Base-by-base conservation (phyloP, 495 filamentous ascomycete genomes). In the Neurospora cerealis region DNA sequence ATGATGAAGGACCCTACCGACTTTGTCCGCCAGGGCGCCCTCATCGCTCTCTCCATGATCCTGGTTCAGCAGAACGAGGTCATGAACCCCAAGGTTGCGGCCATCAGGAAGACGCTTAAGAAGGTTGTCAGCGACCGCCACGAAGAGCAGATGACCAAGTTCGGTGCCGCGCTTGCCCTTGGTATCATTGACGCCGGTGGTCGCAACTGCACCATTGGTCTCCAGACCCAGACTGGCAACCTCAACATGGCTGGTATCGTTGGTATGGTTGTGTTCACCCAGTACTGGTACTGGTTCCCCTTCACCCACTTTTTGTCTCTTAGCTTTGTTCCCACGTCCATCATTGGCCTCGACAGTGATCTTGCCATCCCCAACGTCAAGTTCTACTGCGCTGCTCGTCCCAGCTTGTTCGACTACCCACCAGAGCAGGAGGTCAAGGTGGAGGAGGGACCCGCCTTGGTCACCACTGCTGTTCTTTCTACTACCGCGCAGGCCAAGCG, bases 241-340 rank as follows among this genome's bases (percentile, higher is more conserved):
- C 87, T 99, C 74, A 98, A 98, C 85, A 96, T 98, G 93, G 89
- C 93, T 21, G 96, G 93, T 73, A 96, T 98, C 73, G 95, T 99
- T 28, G 96, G 96, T 74, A 97, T 97, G 89, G 94, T 94, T 48
- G 92, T 99, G 37, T 99, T 99, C 85, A 96, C 93, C 8, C 96
- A 99, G 81, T 99, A 99, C 85, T 99, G 96, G 96, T 99, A 99
- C 84, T 99, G 96, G 96, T 99, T 99, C 89, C 96, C 96, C 69
- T 90, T 98, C 77, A 97, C 96, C 34, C 96, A 98, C 82, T 99
- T 99, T 89, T 83, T 99, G 28, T 95, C 94, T 0, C 86, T 98
- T 74, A 93, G 92, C 79, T 98, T 98, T 80, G 91, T 92, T 9
- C 96, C 96, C 0, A 98, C 96, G 10, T 92, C 95, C 2, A 93